phyloP scores from a whole-genome alignment of 345 rosid species.

The Pelargonium nanum region DNA sequence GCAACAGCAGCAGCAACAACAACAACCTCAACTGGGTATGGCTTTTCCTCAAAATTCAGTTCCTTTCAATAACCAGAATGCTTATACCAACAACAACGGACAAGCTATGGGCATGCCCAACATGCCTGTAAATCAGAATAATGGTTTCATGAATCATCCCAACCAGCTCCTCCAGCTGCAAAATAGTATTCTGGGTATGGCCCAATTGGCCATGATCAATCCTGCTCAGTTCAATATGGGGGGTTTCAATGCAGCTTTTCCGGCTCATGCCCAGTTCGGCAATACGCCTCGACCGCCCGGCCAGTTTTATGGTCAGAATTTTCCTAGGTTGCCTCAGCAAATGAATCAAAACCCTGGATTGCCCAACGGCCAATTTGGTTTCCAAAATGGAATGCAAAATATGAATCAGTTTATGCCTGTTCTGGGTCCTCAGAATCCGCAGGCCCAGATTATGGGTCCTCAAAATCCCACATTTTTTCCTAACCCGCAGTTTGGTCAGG shows the following conservation, averaged over 20 bases:
- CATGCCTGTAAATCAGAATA: not conserved
- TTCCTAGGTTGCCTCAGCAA: slow-evolving; percentile 26
- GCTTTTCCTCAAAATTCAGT: slow-evolving; percentile 1
- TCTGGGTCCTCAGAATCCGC: slow-evolving; percentile 10
- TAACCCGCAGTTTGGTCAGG: slow-evolving; percentile 31
- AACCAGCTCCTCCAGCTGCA: slow-evolving; percentile 14
- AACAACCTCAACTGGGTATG: slow-evolving; percentile 21
- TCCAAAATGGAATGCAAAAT: slow-evolving; percentile 25
- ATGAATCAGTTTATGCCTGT: slow-evolving; percentile 27
- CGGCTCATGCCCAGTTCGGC: not conserved
- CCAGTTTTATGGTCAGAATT: slow-evolving; percentile 14
- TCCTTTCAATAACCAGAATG: not conserved
- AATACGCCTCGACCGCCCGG: slow-evolving; percentile 21
- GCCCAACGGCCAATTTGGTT: slow-evolving; percentile 23
- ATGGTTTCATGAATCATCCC: slow-evolving; percentile 15
- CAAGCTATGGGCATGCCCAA: not conserved
- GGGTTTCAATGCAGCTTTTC: not conserved
- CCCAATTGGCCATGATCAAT: slow-evolving; percentile 13
- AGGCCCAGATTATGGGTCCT: slow-evolving; percentile 5
- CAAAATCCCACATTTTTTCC: slow-evolving; percentile 29
- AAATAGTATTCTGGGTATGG: slow-evolving; percentile 12
- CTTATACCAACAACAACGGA: not conserved
- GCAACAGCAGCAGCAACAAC: slow-evolving; percentile 1
- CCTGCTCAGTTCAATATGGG: slow-evolving; percentile 13
- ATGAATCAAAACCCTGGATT: slow-evolving; percentile 24